Conservation (phyloP, 2,329 filamentous ascomycete species). For the Alternaria ventricosa region DNA sequence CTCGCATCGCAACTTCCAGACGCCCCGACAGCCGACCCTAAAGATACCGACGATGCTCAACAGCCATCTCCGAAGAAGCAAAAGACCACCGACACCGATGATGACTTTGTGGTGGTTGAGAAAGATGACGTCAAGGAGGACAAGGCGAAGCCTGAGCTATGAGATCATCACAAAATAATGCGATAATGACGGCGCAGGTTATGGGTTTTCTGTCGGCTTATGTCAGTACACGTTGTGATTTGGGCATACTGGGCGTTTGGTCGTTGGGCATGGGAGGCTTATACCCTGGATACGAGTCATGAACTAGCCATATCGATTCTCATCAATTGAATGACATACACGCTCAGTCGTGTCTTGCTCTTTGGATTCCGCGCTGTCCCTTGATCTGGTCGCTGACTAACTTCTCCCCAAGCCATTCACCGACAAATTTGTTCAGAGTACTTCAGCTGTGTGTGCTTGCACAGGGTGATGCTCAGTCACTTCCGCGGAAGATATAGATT, state of each 20-base stretch:
- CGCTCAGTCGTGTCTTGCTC: background rate
- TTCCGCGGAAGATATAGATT: background rate
- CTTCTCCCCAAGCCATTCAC: background rate
- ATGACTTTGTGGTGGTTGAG: conserved; percentile 42
- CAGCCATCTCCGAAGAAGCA: conserved; percentile 54
- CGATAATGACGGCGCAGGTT: background rate
- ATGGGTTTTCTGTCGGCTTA: no score
- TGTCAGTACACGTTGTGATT: no score
- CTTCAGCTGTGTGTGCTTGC: background rate
- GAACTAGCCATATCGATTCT: background rate
- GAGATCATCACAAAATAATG: background rate
- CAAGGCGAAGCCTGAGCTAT: conserved; percentile 20
- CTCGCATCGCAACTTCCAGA: conserved; percentile 56
- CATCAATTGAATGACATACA: background rate
- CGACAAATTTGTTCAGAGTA: background rate
- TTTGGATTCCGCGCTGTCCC: background rate
- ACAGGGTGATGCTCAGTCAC: background rate
- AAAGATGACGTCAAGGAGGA: conserved; percentile 33
- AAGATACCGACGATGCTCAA: conserved; percentile 49
- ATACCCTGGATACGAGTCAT: conserved; percentile 10
- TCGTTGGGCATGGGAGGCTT: background rate
- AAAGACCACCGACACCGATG: conserved; percentile 47
- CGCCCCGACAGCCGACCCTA: conserved; percentile 56
- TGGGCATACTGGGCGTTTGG: background rate
- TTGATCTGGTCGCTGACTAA: background rate